phyloP scores from a whole-genome alignment of 2,329 filamentous ascomycete genomes.

The Dactylonectria macrodidyma region DNA sequence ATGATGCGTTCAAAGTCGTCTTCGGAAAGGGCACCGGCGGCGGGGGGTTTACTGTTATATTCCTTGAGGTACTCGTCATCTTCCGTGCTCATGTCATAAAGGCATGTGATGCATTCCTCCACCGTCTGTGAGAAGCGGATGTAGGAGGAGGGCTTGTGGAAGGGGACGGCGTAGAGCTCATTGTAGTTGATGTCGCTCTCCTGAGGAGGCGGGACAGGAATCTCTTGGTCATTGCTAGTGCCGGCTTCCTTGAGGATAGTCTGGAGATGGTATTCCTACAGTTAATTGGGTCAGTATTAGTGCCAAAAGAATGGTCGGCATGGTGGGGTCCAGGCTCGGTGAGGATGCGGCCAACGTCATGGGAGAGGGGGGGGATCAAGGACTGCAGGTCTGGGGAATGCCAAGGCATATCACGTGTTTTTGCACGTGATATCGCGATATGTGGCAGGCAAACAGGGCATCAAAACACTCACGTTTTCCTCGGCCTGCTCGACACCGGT shows the following conservation, averaged over 20 bases:
- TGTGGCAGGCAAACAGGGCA: conserved; percentile 36
- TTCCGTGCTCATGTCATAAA: conserved; percentile 95
- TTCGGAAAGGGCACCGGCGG: conserved; percentile 80
- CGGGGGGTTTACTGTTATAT: conserved; percentile 83
- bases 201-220: conserved; percentile 76
- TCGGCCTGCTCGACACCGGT: conserved; percentile 98
- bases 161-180: conserved; percentile 84
- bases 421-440: conserved; percentile 64
- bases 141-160: conserved; percentile 90
- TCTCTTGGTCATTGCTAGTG: conserved; percentile 71
- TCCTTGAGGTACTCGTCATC: conserved; percentile 88
- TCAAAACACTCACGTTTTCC: conserved; percentile 85
- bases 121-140: conserved; percentile 99
- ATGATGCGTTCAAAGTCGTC: conserved; percentile 95
- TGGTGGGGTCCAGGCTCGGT: conserved; percentile 23
- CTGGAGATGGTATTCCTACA: conserved; percentile 94
- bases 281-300: conserved; percentile 49
- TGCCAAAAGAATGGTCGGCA: conserved; percentile 3
- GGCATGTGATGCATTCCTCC: conserved; percentile 91
- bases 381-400: conserved; percentile 9
- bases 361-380: conserved; percentile 13
- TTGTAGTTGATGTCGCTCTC: conserved; percentile 85
- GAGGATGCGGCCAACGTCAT: conserved; percentile 33
- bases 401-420: conserved; percentile 59
- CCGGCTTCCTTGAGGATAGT: conserved; percentile 76